phyloP scores from a whole-genome alignment of 345 rosid species.

The Melastoma malabathricum region DNA sequence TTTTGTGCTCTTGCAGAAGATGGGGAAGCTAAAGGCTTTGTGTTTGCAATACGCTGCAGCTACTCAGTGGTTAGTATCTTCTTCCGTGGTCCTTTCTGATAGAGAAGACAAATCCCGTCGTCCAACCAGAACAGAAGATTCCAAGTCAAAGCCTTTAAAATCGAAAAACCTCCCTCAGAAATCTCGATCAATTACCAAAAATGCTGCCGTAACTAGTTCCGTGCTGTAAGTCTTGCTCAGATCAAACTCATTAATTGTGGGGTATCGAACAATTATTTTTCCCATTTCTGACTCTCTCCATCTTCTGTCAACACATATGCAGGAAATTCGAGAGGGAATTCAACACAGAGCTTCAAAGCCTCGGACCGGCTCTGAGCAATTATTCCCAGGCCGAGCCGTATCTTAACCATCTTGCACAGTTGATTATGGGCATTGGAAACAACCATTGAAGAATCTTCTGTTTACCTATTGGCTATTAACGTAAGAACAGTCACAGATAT shows the following conservation, averaged over 20 bases:
- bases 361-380: slow-evolving; percentile 68
- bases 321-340: slow-evolving; percentile 84
- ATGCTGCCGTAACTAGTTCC: slow-evolving; percentile 52
- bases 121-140: slow-evolving; percentile 12
- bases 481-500: too few species aligned
- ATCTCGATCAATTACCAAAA: slow-evolving; percentile 28
- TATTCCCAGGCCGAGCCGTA: slow-evolving; percentile 88
- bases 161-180: slow-evolving; percentile 26
- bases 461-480: too few species aligned
- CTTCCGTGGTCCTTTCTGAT: slow-evolving; percentile 51
- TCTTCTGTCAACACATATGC: slow-evolving; percentile 10
- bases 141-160: slow-evolving; percentile 18
- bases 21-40: slow-evolving; percentile 72
- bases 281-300: background rate
- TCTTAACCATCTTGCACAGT: slow-evolving; percentile 91
- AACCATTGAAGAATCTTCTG: slow-evolving; percentile 11
- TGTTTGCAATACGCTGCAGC: slow-evolving; percentile 92
- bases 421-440: slow-evolving; percentile 66
- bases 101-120: slow-evolving; percentile 23
- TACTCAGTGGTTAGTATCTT: slow-evolving; percentile 88
- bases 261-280: background rate
- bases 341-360: slow-evolving; percentile 70
- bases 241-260: background rate
- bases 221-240: slow-evolving; percentile 51
- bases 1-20: slow-evolving; percentile 45